Evolutionary conservation across 2,329 filamentous ascomycete genomes (phyloP), one percentile per base, ranked within the genome.

Genomic region (Fusarium odoratissimum): DNA sequence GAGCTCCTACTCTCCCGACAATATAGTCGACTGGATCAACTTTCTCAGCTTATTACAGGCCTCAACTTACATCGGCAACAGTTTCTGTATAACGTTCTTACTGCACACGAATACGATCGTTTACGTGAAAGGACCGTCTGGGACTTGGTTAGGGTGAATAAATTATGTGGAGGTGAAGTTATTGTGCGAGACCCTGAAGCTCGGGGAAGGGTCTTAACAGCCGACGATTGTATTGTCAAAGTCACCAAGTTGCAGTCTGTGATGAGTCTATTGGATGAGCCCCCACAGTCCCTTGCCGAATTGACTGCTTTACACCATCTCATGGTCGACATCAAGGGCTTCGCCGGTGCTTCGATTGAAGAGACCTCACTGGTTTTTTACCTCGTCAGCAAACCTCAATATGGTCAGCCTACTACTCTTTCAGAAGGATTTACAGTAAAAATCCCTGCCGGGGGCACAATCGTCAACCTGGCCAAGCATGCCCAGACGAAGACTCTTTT

Each of bases 111-210:
- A 83, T 91, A 97, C 77, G 86, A 89, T n/a, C 86, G 84, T 41
- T 85, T 98, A 67, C 91, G 96, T 67, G 94, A 98, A 80, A 92
- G 93, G 80, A 97, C 95, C 0, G 95, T 99, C 1, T 99, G 97
- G 96, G 94, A 98, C 77, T 85, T 99, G 55, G 95, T 98, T 6
- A 91, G 89, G 46, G 95, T 95, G 48, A 99, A 99, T 84, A 98
- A 98, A 83, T 89, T 98, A 77, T 92, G 98, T 60, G 94, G 91
- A 69, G 94, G 94, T 56, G 95, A 98, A 79, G 93, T 99, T 52
- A 97, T 99, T 80, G 96, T 99, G 66, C 91, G 96, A 35, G 96
- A 97, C 81, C 94, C 96, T 4, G 88, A 88, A 25, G 91, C 95
- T 79, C 89, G 92, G 35, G 96, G 96, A 13, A 91, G 95, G 49